Evolutionary conservation across 768 basidiomycete species (phyloP).

Genomic region (Hygrocybe coccinea): DNA sequence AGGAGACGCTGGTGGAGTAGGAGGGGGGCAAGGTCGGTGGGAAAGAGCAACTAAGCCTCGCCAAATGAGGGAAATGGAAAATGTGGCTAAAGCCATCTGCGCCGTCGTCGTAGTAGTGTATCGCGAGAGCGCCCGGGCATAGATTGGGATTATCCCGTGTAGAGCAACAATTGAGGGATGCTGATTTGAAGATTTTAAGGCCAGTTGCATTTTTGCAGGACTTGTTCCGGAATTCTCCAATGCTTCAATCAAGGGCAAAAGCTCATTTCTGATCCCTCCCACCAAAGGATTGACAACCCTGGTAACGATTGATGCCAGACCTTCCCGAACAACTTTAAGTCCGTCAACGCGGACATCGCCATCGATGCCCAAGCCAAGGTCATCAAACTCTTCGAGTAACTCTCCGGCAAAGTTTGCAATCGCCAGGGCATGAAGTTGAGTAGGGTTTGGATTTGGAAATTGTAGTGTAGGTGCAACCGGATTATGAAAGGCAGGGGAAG

Average conservation of each 20-base stretch:
- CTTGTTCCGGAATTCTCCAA: slow-evolving; percentile 45
- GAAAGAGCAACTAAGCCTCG: slow-evolving; percentile 66
- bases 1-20: slow-evolving; percentile 40
- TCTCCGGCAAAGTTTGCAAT: slow-evolving; percentile 70
- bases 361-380: slow-evolving; percentile 57
- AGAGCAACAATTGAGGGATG: slow-evolving; percentile 62
- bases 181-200: slow-evolving; percentile 29
- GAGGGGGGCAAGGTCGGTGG: slow-evolving; percentile 46
- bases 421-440: slow-evolving; percentile 67
- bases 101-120: slow-evolving; percentile 51
- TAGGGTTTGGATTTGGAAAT: slow-evolving; percentile 51
- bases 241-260: slow-evolving; percentile 57
- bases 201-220: slow-evolving; percentile 27
- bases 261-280: slow-evolving; percentile 52
- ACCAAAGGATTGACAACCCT: slow-evolving; percentile 65
- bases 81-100: slow-evolving; percentile 59
- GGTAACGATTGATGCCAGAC: slow-evolving; percentile 61
- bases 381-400: slow-evolving; percentile 65
- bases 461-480: slow-evolving; percentile 48
- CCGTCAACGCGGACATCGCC: slow-evolving; percentile 62
- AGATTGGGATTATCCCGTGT: slow-evolving; percentile 56
- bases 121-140: slow-evolving; percentile 51
- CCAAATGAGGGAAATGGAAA: slow-evolving; percentile 74
- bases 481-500: slow-evolving; percentile 56
- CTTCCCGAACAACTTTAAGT: slow-evolving; percentile 63